Evolutionary conservation across 805 yeast genomes (phyloP).

Genomic region (Lipomyces chichibuensis): DNA sequence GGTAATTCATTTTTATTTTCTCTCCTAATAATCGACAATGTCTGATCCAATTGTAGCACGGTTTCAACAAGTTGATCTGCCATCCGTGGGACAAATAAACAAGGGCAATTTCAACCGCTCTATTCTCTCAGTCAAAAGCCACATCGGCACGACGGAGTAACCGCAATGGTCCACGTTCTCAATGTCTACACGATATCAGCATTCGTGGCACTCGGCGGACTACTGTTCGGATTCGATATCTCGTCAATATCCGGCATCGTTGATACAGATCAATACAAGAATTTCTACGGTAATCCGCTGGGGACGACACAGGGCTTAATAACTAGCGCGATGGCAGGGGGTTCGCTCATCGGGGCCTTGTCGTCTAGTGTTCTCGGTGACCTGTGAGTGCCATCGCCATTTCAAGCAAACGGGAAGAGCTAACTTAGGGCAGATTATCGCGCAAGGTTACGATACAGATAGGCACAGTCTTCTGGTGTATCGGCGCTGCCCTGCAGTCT

Average conservation of each 20-base stretch:
- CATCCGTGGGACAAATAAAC: too few relatives aligned
- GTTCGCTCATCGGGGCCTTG: slow-evolving; percentile 44
- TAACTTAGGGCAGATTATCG: slow-evolving; percentile 5
- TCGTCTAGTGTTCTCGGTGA: slow-evolving; percentile 46
- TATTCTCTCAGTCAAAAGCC: too few relatives aligned
- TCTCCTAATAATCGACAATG: too few relatives aligned
- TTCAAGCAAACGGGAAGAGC: background rate
- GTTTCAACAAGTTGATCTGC: too few relatives aligned
- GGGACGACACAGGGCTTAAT: slow-evolving; percentile 61
- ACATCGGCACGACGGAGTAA: background rate
- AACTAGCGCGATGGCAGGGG: slow-evolving; percentile 3
- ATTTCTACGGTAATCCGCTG: slow-evolving; percentile 53
- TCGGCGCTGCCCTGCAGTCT: slow-evolving; percentile 56
- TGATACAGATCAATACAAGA: slow-evolving; percentile 48
- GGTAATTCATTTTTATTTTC: too few relatives aligned
- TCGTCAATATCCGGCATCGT: slow-evolving; percentile 61
- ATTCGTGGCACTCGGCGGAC: slow-evolving; percentile 58
- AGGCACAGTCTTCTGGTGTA: slow-evolving; percentile 24
- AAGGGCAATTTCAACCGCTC: too few relatives aligned
- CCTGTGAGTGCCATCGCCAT: slow-evolving; percentile 46
- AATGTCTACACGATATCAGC: slow-evolving; percentile 53
- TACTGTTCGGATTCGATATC: slow-evolving; percentile 44
- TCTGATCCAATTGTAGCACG: too few relatives aligned
- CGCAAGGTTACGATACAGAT: slow-evolving; percentile 23
- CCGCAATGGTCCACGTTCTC: slow-evolving; percentile 26